Base-by-base conservation (phyloP, 345 rosid genomes). In the Populus simonii region DNA sequence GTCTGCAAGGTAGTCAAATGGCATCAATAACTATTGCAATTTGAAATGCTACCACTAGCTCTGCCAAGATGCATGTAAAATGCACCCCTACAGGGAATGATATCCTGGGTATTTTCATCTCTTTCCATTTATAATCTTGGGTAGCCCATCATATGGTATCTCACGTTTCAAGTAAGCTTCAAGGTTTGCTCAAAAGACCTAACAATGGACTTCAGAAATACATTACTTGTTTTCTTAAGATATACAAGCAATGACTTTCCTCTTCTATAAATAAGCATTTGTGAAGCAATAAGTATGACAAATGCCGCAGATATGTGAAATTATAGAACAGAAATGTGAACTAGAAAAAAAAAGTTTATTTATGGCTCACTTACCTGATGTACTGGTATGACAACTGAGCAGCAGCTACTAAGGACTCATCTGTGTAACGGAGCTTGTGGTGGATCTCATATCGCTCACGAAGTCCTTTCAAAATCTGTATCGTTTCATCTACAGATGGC, bases 371-470 rank as follows among this genome's bases (percentile, higher is more conserved):
- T 71, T 62, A 90, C 99, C 99, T 96, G 87, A 96, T 96, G 77
- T 96, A 96, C 81, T 94, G 99, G 85, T 96, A 92, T 47, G 99
- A 92, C 85, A 96, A 81, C 63, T 88, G 95, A 0, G 98, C 98
- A 81, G 99, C 99, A 82, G 98, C 86, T 53, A 85, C 84, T 81
- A 96, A 80, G 63, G 98, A 86, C 20, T 96, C 99, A 70, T 96
- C 98, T 2, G 98, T 96, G 88, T 96, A 96, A 17, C 90, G 91
- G 33, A 96, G 98, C 85, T 96, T 96, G 89, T 94, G 99, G 79
- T 96, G 99, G 77, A 96, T 96, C 89, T 96, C 99, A 68, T 96
- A 94, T 57, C 97, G 90, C 81, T 96, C 98, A 18, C 98, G 91
- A 23, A 96, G 86, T 75, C 99, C 98, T 73, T 89, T 92, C 88